These are phyloP conservation scores for Jamesozyma lodderae DNA, from an alignment of 805 yeast genomes.

Conservation along the genomic window DNA sequence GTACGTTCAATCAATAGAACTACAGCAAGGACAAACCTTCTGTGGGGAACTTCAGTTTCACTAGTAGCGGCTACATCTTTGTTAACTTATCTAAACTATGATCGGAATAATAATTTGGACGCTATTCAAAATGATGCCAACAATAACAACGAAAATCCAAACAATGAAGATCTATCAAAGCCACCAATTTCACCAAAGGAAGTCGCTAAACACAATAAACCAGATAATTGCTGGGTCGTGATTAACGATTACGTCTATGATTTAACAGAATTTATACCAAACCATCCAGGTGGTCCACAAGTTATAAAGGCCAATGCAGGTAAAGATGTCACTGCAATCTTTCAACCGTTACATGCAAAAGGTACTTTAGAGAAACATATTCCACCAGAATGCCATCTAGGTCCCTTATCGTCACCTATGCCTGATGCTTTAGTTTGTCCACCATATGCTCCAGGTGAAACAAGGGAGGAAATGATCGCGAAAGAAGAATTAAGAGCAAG, in stretches of 20 bases:
- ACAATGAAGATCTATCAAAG: background rate
- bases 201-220: constrained; percentile 58
- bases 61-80: background rate
- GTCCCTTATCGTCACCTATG: constrained; percentile 37
- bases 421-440: constrained; percentile 23
- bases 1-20: background rate
- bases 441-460: constrained; percentile 29
- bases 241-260: constrained; percentile 74
- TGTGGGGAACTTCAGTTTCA: background rate
- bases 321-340: constrained; percentile 71
- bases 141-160: background rate
- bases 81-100: background rate
- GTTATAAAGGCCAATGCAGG: constrained; percentile 78
- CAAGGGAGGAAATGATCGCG: constrained; percentile 22
- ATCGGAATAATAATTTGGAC: background rate
- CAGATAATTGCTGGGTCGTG: constrained; percentile 75
- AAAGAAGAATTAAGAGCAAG: constrained; percentile 29
- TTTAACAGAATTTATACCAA: constrained; percentile 59
- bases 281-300: constrained; percentile 76
- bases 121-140: background rate
- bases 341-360: constrained; percentile 86
- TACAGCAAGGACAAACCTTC: background rate
- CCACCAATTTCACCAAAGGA: constrained; percentile 35
- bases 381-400: constrained; percentile 52
- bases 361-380: constrained; percentile 65